Evolutionary conservation across 192 early-diverging fungal genomes (phyloP).

Genomic region (Coemansia sp.): DNA sequence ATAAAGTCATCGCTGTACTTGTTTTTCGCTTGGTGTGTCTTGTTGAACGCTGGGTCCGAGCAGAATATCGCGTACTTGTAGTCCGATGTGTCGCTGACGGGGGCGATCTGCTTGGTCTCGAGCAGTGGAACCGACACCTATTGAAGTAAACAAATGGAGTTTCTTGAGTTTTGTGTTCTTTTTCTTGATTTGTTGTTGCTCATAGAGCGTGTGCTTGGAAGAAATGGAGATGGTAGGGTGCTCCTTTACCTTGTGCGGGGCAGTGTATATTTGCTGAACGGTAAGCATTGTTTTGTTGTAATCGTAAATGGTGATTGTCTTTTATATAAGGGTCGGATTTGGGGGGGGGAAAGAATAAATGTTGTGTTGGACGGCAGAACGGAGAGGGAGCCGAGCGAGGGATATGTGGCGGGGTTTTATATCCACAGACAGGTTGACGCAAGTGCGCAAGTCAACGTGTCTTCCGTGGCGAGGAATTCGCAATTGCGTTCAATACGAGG

Average conservation of each 20-base stretch:
- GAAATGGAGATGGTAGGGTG: too few species aligned
- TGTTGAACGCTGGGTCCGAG: conserved; percentile 7
- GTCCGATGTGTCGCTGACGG: conserved; percentile 12
- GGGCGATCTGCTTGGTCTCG: not conserved
- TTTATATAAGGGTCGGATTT: too few species aligned
- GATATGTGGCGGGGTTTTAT: too few species aligned
- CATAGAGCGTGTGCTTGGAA: not conserved
- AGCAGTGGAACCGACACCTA: not conserved
- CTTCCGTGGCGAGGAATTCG: too few species aligned
- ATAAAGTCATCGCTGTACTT: conserved; percentile 13
- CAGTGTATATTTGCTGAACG: not conserved
- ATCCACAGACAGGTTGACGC: too few species aligned
- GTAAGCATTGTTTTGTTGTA: not conserved
- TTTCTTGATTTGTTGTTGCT: not conserved
- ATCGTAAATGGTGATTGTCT: not conserved
- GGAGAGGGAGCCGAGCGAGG: too few species aligned
- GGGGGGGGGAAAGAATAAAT: too few species aligned
- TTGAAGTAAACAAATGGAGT: not conserved
- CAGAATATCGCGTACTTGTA: conserved; percentile 26
- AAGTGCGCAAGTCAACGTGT: too few species aligned
- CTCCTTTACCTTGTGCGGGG: not conserved
- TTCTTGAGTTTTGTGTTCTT: not conserved
- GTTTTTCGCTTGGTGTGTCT: conserved; percentile 8
- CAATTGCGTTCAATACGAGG: too few species aligned
- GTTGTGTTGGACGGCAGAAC: too few species aligned